A percentile compares a stretch with the other conserved stretches of the same genome.
phyloP scores from a whole-genome alignment of 2,329 filamentous ascomycete genomes.

The Venturia carpophila region DNA sequence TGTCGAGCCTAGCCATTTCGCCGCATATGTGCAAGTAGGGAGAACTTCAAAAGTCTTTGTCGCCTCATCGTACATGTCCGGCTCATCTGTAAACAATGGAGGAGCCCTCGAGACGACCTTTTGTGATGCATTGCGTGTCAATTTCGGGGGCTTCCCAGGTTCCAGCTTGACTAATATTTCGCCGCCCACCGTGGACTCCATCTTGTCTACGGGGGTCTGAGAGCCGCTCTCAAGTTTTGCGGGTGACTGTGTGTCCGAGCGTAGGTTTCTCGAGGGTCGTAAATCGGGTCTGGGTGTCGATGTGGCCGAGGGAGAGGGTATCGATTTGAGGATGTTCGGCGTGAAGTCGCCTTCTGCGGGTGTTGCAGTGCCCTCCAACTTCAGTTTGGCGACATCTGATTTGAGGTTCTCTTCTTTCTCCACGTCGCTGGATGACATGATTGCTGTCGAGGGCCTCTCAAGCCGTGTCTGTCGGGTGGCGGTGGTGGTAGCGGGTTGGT shows the following conservation, averaged over 20 bases:
- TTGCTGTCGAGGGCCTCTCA: background rate
- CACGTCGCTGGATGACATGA: slow-evolving; percentile 7
- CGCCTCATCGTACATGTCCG: slow-evolving; percentile 71
- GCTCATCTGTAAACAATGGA: slow-evolving; percentile 63
- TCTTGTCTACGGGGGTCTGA: slow-evolving; percentile 35
- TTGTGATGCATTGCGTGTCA: slow-evolving; percentile 64
- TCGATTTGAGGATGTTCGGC: slow-evolving; percentile 21
- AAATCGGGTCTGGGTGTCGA: slow-evolving; percentile 25
- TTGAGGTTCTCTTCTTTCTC: slow-evolving; percentile 25
- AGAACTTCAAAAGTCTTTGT: slow-evolving; percentile 72
- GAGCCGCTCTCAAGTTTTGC: slow-evolving; percentile 27
- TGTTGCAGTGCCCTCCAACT: slow-evolving; percentile 35
- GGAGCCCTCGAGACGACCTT: slow-evolving; percentile 58
- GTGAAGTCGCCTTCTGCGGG: slow-evolving; percentile 21
- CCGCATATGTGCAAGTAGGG: slow-evolving; percentile 78
- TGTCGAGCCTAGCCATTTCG: slow-evolving; percentile 82
- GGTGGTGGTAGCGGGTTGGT: slow-evolving; percentile 1
- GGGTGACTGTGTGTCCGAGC: slow-evolving; percentile 29
- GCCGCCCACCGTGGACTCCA: slow-evolving; percentile 50
- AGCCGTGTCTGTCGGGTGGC: background rate
- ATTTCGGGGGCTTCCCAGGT: slow-evolving; percentile 60
- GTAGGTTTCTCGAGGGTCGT: slow-evolving; percentile 25
- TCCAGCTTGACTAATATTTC: slow-evolving; percentile 57
- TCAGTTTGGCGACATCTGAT: slow-evolving; percentile 39
- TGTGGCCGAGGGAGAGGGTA: slow-evolving; percentile 19